A percentile compares a stretch with the other conserved stretches of the same genome.
phyloP scores from a whole-genome alignment of 2,329 filamentous ascomycete genomes.

The Stemphylium lycopersici region DNA sequence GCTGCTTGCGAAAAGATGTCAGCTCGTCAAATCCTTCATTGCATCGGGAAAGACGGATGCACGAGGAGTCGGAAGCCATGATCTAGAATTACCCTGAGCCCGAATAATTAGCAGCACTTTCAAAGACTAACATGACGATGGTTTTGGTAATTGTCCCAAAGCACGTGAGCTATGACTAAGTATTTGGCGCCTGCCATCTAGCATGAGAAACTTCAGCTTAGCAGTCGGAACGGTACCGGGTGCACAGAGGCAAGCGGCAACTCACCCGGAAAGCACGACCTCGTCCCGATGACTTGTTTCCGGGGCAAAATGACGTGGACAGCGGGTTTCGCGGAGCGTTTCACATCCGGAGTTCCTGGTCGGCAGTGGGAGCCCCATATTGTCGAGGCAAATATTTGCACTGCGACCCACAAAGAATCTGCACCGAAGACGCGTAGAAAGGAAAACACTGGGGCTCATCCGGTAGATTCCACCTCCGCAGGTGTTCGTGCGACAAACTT shows the following conservation, averaged over 20 bases:
- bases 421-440: slow-evolving; percentile 12
- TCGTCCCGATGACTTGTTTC: background rate
- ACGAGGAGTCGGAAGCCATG: too few species aligned
- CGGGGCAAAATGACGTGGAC: background rate
- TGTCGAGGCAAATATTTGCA: background rate
- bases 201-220: too few species aligned
- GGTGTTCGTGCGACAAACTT: background rate
- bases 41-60: too few species aligned
- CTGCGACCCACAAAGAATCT: slow-evolving; percentile 5
- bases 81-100: too few species aligned
- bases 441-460: background rate
- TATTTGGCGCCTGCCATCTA: background rate
- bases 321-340: background rate
- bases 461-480: background rate
- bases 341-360: background rate
- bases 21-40: too few species aligned
- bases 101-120: too few species aligned
- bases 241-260: background rate
- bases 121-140: too few species aligned
- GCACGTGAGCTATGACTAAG: background rate
- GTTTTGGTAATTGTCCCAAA: background rate
- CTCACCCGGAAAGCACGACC: background rate
- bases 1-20: too few species aligned
- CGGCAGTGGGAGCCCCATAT: slow-evolving; percentile 1
- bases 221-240: background rate